phyloP scores from a whole-genome alignment of 805 yeast genomes.

The Yarrowia hollandica region DNA sequence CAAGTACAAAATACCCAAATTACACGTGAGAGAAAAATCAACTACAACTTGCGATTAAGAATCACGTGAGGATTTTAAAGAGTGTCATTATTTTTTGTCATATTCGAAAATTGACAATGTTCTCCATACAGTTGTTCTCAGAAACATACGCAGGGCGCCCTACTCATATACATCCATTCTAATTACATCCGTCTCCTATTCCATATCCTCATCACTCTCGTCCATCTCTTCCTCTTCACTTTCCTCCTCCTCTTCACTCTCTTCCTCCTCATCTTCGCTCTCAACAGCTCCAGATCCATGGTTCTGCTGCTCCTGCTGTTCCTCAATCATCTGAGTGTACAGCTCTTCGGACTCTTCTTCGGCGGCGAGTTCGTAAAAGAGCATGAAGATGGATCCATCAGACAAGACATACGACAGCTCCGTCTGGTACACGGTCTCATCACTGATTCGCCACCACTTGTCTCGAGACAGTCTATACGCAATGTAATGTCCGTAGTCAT shows the following conservation, averaged over 20 bases:
- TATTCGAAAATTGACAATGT: too few species aligned
- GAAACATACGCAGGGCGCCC: too few species aligned
- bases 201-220: slow-evolving; percentile 12
- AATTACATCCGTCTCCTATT: not conserved
- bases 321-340: slow-evolving; percentile 13
- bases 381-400: slow-evolving; percentile 88
- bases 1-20: too few species aligned
- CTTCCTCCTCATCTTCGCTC: not conserved
- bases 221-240: slow-evolving; percentile 18
- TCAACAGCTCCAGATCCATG: slow-evolving; percentile 20
- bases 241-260: not conserved
- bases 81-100: too few species aligned
- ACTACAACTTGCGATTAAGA: too few species aligned
- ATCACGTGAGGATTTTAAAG: too few species aligned
- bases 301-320: slow-evolving; percentile 25
- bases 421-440: slow-evolving; percentile 79
- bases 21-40: too few species aligned
- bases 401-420: slow-evolving; percentile 76
- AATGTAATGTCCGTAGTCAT: slow-evolving; percentile 95
- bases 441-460: slow-evolving; percentile 95
- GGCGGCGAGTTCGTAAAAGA: slow-evolving; percentile 65
- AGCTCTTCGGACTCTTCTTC: slow-evolving; percentile 14
- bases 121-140: too few species aligned
- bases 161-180: not conserved
- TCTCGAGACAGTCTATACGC: slow-evolving; percentile 56